Evolutionary conservation across 2,329 filamentous ascomycete species (phyloP), one percentile per base, ranked within the genome.

Genomic region (Aspergillus floridensis): DNA sequence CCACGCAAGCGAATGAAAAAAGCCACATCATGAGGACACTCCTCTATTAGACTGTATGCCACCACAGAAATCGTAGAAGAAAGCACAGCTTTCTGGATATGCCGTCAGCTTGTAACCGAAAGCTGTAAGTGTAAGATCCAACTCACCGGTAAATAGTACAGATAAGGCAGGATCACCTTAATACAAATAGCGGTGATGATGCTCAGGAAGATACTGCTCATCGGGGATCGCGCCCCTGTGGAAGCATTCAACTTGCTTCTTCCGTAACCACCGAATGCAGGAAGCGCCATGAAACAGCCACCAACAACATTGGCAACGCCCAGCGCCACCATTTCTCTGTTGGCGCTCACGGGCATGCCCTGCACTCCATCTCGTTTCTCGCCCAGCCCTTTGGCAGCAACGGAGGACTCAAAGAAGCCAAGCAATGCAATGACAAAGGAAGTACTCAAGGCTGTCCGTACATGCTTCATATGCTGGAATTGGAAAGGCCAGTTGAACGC

Each of bases 371-470:
- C 85, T 53, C 80, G 81, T 47, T 85, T 78, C 6, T 80, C 81
- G 14, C 89, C 90, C 2, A 99, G 79, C 63, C 91, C 93, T 77
- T 98, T 98, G 38, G 95, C 95, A 1, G 95, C 95, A 12, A 99
- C 92, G 0, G 92, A 96, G 2, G 92, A 96, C 76, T 99, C 95
- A 69, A 99, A 99, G 77, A 99, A 99, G n/a, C 95, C 95, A 0
- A 99, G 86, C 24, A 99, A 82, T 0, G 93, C 92, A 64, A 99
- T 96, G 56, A 98, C 82, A 70, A 99, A 96, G 0, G 92, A 90
- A 0, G 95, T 98, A 54, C 91, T 88, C 83, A 98, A 89, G 41
- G 92, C 90, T 63, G 92, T 89, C 22, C 90, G 88, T 56, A 96
- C 90, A 71, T 97, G 89, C 24, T 86, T 83, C 81, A 98, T 87